phyloP scores from a whole-genome alignment of 1,284 basidiomycete species.

The Apiotrichum mycotoxinovorans region DNA sequence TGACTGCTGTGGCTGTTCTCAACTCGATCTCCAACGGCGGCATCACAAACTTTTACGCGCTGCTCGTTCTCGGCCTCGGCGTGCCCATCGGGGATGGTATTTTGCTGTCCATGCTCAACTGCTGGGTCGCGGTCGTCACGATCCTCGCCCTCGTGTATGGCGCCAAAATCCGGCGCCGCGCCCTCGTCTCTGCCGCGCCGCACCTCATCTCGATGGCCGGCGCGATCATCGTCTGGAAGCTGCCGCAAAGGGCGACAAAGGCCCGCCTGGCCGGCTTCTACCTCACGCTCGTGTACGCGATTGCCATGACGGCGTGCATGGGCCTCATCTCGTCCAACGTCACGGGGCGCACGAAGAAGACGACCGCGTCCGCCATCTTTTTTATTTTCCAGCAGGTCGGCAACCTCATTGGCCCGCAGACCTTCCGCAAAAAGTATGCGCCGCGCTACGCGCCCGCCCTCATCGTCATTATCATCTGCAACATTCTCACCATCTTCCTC shows the following conservation, averaged over 20 bases:
- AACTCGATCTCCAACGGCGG: constrained; percentile 14
- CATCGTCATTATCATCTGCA: constrained; percentile 2
- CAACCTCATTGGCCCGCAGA: constrained; percentile 16
- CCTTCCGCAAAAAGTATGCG: constrained; percentile 9
- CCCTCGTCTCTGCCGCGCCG: constrained; percentile 10
- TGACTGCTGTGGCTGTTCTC: constrained; percentile 6
- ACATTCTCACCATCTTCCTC: neutral
- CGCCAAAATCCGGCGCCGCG: constrained; percentile 14
- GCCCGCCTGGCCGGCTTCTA: constrained; percentile 9
- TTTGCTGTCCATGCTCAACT: constrained; percentile 18
- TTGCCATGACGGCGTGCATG: neutral
- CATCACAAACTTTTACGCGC: constrained; percentile 14
- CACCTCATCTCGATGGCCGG: constrained; percentile 17
- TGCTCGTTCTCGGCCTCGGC: constrained; percentile 24
- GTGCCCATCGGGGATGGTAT: constrained; percentile 12
- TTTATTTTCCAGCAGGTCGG: constrained; percentile 13
- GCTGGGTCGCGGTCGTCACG: constrained; percentile 15
- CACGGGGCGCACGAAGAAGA: constrained; percentile 27
- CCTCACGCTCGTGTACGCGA: constrained; percentile 5
- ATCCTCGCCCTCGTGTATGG: constrained; percentile 17
- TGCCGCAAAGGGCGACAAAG: neutral
- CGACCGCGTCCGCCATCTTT: constrained; percentile 15
- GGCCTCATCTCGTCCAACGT: constrained; percentile 9
- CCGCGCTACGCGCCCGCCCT: constrained; percentile 7
- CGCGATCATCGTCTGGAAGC: constrained; percentile 19